A percentile compares a stretch with the other conserved stretches of the same genome.
These are phyloP conservation scores for Tuber magnatum DNA, from an alignment of 495 filamentous ascomycete species.

Conservation along the genomic window DNA sequence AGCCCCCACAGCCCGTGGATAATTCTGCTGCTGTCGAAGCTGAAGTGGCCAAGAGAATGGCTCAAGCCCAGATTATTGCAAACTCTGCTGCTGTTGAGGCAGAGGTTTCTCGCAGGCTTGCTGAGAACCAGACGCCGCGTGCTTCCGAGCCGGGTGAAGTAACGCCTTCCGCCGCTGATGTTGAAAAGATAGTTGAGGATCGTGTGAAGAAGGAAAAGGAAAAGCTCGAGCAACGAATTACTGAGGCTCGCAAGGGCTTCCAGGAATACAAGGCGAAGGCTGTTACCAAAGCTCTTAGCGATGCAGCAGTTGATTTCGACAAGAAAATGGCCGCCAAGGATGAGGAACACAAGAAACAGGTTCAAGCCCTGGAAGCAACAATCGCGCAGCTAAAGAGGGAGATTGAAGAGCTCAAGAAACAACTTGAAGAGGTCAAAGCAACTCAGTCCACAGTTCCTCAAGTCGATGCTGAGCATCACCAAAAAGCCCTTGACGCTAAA, in stretches of 20 bases:
- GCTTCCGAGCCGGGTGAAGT: slow-evolving; percentile 44
- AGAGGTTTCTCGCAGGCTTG: slow-evolving; percentile 18
- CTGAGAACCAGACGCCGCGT: slow-evolving; percentile 25
- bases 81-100: slow-evolving; percentile 33
- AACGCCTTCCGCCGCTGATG: slow-evolving; percentile 48
- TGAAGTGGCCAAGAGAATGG: slow-evolving; percentile 21
- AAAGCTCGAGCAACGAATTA: slow-evolving; percentile 36
- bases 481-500: slow-evolving; percentile 30
- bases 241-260: slow-evolving; percentile 33
- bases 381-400: slow-evolving; percentile 30
- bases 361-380: slow-evolving; percentile 28
- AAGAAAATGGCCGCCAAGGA: slow-evolving; percentile 23
- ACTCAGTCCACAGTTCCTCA: not conserved
- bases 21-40: slow-evolving; percentile 39
- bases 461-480: slow-evolving; percentile 6
- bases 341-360: slow-evolving; percentile 27
- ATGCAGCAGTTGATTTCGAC: slow-evolving; percentile 25
- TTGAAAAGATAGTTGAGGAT: slow-evolving; percentile 44
- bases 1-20: slow-evolving; percentile 44
- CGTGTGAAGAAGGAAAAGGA: slow-evolving; percentile 26
- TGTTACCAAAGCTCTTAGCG: slow-evolving; percentile 46
- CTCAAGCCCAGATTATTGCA: slow-evolving; percentile 7
- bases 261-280: slow-evolving; percentile 47
- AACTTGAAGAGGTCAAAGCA: slow-evolving; percentile 13
- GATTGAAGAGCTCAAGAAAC: slow-evolving; percentile 27